Conservation (phyloP, 1,284 basidiomycete genomes). For the Cryptococcus sp. region DNA sequence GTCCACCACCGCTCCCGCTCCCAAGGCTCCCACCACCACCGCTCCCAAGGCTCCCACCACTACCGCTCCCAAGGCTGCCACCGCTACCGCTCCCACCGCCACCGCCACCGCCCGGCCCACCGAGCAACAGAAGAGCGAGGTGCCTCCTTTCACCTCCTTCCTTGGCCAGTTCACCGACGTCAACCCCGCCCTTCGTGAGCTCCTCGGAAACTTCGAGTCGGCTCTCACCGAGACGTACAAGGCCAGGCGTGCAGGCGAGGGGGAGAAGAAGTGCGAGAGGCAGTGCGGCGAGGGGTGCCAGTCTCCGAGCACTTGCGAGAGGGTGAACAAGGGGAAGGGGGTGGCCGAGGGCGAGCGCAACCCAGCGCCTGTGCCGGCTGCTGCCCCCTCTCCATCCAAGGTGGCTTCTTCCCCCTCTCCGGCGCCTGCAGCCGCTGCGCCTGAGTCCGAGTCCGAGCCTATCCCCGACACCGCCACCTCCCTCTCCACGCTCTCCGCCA, state of each 20-base stretch:
- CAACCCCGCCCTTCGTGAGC: slow-evolving; percentile 26
- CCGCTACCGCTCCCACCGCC: background rate
- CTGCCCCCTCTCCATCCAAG: slow-evolving; percentile 10
- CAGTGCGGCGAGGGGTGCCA: background rate
- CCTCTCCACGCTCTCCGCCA: slow-evolving; percentile 27
- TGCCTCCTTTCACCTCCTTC: slow-evolving; percentile 23
- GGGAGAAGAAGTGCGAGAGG: slow-evolving; percentile 1
- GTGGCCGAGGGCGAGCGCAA: slow-evolving; percentile 34
- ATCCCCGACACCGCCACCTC: slow-evolving; percentile 22
- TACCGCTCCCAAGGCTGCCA: background rate
- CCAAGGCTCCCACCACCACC: background rate
- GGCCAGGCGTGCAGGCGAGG: slow-evolving; percentile 4
- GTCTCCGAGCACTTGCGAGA: slow-evolving; percentile 7
- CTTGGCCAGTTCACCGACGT: slow-evolving; percentile 24
- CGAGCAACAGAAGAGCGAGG: slow-evolving; percentile 4
- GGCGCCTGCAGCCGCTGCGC: slow-evolving; percentile 59
- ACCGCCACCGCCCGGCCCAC: background rate
- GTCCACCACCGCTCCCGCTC: background rate
- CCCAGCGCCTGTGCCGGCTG: slow-evolving; percentile 2
- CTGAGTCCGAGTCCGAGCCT: slow-evolving; percentile 4
- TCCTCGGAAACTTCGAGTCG: slow-evolving; percentile 25
- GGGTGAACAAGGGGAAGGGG: slow-evolving; percentile 31
- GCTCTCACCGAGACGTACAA: slow-evolving; percentile 14
- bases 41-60: slow-evolving; percentile 1
- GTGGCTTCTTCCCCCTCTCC: slow-evolving; percentile 8